Percentiles rank a stretch among this genome's conserved stretches.
These are phyloP conservation scores for Diaporthe citri DNA, from an alignment of 2,329 filamentous ascomycete genomes.

Conservation along the genomic window DNA sequence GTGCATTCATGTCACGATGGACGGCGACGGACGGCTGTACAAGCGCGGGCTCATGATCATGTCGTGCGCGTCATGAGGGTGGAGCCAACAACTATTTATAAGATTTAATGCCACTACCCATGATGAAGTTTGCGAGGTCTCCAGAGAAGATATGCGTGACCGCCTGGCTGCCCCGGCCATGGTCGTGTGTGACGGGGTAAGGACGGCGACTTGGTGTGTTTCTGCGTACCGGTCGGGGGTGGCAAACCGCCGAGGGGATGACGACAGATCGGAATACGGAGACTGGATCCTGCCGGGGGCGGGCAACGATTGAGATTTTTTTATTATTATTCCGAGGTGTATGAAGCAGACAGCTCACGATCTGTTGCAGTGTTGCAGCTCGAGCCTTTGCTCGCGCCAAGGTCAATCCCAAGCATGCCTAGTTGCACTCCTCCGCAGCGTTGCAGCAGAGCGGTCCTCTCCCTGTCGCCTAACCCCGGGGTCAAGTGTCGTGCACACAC, in stretches of 20 bases:
- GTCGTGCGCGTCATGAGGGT: background rate
- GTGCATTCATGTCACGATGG: background rate
- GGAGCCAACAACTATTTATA: background rate
- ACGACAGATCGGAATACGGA: background rate
- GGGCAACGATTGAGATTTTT: background rate
- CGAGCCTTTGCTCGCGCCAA: too few species aligned
- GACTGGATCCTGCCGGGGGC: background rate
- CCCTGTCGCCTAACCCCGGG: background rate
- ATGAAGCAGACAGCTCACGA: background rate
- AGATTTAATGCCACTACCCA: constrained; percentile 8
- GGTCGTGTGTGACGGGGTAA: background rate
- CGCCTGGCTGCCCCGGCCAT: background rate
- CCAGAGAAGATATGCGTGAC: background rate
- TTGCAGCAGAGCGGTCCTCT: background rate
- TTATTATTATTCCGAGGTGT: too few species aligned
- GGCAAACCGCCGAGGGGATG: background rate
- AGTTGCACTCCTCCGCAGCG: background rate
- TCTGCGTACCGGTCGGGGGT: background rate
- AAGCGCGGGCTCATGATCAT: background rate
- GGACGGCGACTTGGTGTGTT: background rate
- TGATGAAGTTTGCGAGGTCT: background rate
- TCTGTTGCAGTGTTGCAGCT: background rate
- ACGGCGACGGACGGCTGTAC: background rate
- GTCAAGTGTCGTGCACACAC: background rate
- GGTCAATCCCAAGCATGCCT: too few species aligned